Evolutionary conservation across 2,329 filamentous ascomycete genomes (phyloP), one percentile per base, ranked within the genome.

Genomic region (Triangularia setosa): DNA sequence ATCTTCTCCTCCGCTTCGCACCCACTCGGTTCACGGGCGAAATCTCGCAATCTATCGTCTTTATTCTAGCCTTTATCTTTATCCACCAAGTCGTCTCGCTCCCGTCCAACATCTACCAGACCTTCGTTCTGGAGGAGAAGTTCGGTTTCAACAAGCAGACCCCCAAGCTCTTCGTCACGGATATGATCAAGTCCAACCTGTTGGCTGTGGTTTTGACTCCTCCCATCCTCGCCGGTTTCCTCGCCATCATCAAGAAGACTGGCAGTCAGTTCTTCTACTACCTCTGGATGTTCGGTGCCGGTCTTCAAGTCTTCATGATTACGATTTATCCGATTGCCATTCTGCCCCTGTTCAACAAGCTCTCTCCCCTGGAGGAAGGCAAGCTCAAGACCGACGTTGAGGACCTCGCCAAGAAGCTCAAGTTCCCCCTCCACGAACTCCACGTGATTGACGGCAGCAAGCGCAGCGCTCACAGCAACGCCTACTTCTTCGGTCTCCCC

Each of bases 111-210:
- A 88, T 97, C 77, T 99, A 98, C 82, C 89, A 93, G 79, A 95
- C 92, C 12, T 99, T 99, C 74, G 91, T 98, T 57, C 83, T 99
- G 63, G 95, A 99, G 79, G 93, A 97, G 79, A 91, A 92, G 75
- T 99, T 96, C 72, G 95, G 95, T 58, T 99, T 99, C 86, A 99
- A 99, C 80, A 99, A 99, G 82, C 93, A 97, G 83, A 98, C 95
- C 0, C 81, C 92, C 62, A 88, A 88, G 77, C 83, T 98, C 28
- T 99, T 94, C 83, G 75, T 97, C 61, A 91, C 87, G 72, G 95
- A 99, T 76, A 88, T 97, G 80, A 77, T 98, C 80, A 99, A 99
- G 84, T 88, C 90, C 30, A 93, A 97, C 77, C 83, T 91, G 71
- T 85, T 99, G 65, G 87, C 89, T 60, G 83, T 96, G 70, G 87